These are phyloP conservation scores for Mucor circinelloides DNA, from an alignment of 371 early-diverging fungal species.

Conservation along the genomic window DNA sequence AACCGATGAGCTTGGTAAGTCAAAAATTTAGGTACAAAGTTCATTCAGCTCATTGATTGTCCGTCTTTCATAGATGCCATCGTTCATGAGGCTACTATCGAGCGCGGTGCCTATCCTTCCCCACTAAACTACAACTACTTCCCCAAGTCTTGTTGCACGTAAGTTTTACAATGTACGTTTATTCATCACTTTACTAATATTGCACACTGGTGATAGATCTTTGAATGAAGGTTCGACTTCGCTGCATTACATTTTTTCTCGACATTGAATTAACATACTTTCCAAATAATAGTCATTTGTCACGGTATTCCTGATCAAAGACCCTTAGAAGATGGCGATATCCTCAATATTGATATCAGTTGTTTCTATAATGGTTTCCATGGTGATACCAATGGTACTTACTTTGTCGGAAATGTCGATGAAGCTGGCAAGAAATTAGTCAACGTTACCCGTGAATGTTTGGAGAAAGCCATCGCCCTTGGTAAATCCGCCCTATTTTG, in stretches of 20 bases:
- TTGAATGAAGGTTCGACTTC: conserved; percentile 56
- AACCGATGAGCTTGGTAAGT: conserved; percentile 81
- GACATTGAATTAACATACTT: not conserved
- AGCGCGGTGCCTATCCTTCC: conserved; percentile 89
- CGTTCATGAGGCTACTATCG: conserved; percentile 87
- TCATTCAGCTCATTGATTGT: not conserved
- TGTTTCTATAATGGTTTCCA: conserved; percentile 91
- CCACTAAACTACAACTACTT: conserved; percentile 93
- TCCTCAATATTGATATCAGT: conserved; percentile 91
- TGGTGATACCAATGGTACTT: conserved; percentile 89
- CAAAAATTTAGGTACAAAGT: not conserved
- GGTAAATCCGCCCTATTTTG: conserved; percentile 49
- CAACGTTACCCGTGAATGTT: conserved; percentile 74
- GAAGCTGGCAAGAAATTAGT: conserved; percentile 73
- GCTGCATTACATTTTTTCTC: not conserved
- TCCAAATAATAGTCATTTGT: conserved; percentile 62
- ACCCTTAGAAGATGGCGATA: conserved; percentile 87
- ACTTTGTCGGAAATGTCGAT: conserved; percentile 86
- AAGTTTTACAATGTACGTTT: conserved; percentile 37
- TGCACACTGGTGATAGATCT: conserved; percentile 29
- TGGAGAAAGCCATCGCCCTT: conserved; percentile 85
- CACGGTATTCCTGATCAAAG: conserved; percentile 93
- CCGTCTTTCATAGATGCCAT: conserved; percentile 63
- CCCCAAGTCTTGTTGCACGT: conserved; percentile 92
- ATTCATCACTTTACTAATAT: not conserved